A percentile compares a stretch with the other conserved stretches of the same genome.
Conservation (phyloP, 2,329 filamentous ascomycete species). For the Penicillium sp. region DNA sequence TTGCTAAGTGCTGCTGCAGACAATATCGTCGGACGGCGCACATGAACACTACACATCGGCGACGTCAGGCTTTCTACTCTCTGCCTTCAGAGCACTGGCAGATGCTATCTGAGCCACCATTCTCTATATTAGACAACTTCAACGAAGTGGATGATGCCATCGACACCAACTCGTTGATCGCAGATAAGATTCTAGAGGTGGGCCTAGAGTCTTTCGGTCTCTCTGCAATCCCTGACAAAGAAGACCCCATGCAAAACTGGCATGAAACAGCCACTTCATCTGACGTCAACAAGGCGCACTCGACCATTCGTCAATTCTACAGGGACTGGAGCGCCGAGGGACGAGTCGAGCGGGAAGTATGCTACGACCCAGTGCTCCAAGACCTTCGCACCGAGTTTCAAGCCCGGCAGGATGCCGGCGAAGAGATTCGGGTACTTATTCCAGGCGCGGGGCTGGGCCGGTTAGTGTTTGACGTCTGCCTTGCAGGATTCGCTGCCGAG, state of each 20-base stretch:
- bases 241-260: slow-evolving; percentile 55
- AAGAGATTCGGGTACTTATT: slow-evolving; percentile 64
- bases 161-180: slow-evolving; percentile 77
- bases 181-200: slow-evolving; percentile 67
- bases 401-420: slow-evolving; percentile 26
- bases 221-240: slow-evolving; percentile 32
- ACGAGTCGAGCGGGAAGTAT: slow-evolving; percentile 64
- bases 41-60: slow-evolving; percentile 82
- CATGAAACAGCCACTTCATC: slow-evolving; percentile 62
- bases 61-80: slow-evolving; percentile 88
- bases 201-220: slow-evolving; percentile 64
- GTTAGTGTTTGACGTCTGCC: slow-evolving; percentile 80
- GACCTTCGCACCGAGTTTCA: slow-evolving; percentile 54
- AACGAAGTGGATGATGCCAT: slow-evolving; percentile 79
- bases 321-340: slow-evolving; percentile 89
- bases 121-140: slow-evolving; percentile 74
- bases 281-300: slow-evolving; percentile 86
- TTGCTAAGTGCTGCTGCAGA: slow-evolving; percentile 42
- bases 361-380: slow-evolving; percentile 67
- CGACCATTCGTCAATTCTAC: slow-evolving; percentile 88
- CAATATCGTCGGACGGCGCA: slow-evolving; percentile 82
- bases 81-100: slow-evolving; percentile 79
- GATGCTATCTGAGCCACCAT: slow-evolving; percentile 72
- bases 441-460: slow-evolving; percentile 86
- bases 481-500: slow-evolving; percentile 66